Percentiles rank a stretch among this genome's conserved stretches.
Evolutionary conservation across 345 rosid species (phyloP).

Genomic region (Punica granatum): DNA sequence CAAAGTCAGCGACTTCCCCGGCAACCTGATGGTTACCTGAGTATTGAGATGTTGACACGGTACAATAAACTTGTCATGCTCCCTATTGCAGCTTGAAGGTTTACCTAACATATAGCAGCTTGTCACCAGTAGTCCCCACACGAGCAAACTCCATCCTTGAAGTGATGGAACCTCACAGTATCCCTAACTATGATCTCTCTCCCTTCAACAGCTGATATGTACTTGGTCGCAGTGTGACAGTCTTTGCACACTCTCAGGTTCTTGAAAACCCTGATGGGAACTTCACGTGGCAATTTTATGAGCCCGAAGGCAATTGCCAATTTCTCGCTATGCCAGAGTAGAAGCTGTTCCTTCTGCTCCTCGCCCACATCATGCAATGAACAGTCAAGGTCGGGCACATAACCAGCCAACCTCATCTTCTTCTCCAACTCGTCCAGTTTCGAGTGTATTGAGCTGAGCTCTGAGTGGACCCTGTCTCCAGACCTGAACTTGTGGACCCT

Average conservation of each 20-base stretch:
- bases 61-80: not conserved
- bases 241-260: conserved; percentile 86
- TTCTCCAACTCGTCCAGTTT: conserved; percentile 51
- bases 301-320: conserved; percentile 74
- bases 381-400: conserved; percentile 67
- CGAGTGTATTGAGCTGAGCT: conserved; percentile 42
- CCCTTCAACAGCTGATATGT: conserved; percentile 56
- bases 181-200: conserved; percentile 73
- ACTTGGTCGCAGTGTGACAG: conserved; percentile 62
- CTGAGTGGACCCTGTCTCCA: conserved; percentile 36
- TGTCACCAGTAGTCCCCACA: conserved; percentile 76
- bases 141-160: conserved; percentile 69
- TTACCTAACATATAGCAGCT: not conserved
- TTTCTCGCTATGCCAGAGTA: conserved; percentile 79
- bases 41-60: not conserved
- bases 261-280: conserved; percentile 63
- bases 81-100: not conserved
- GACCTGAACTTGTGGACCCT: conserved; percentile 32
- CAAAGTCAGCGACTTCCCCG: not conserved
- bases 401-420: conserved; percentile 76
- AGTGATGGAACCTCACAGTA: conserved; percentile 75
- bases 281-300: conserved; percentile 36
- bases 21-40: not conserved
- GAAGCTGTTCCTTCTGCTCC: conserved; percentile 57
- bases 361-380: conserved; percentile 67